Base-by-base conservation (phyloP, 768 basidiomycete species). In the Termitomyces sp. region DNA sequence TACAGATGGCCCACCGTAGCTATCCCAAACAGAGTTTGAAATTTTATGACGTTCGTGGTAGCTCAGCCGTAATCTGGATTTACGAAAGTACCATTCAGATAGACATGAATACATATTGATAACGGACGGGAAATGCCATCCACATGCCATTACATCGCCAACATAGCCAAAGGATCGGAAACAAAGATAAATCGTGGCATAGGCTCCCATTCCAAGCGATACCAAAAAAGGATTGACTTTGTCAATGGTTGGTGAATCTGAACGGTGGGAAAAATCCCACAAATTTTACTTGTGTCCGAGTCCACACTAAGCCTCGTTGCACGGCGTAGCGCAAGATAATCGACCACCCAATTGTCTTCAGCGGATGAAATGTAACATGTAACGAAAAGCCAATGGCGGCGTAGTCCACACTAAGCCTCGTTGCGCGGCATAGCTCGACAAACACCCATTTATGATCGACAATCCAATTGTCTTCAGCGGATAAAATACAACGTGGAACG, bases 241-340 rank as follows among this genome's bases (percentile, higher is more conserved):
- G n/a, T n/a, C n/a, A n/a, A n/a, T 39, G 4, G n/a, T 12, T 39
- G 36, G 24, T 26, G 18, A 37, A 27, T n/a, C n/a, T n/a, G n/a
- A n/a, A n/a, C n/a, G n/a, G n/a, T n/a, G n/a, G n/a, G n/a, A n/a
- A n/a, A n/a, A n/a, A n/a, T n/a, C n/a, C n/a, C n/a, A n/a, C n/a
- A n/a, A n/a, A 7, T 52, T 27, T n/a, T 41, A 27, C 26, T 6
- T 5, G 1, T 29, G 29, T 29, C 51, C 51, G 26, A 27, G 18
- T 51, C 51, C 51, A 52, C 51, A 41, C 18, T 20, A 9, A 13
- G 51, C 51, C 51, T 52, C 51, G 37, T 52, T 52, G 51, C 51
- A 20, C 51, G 18, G 51, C 37, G 6, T 39, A 12, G 26, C n/a
- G 13, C 18, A n/a, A 29, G 37, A 29, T 37, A 41, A 24, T 9